Evolutionary conservation across 345 rosid species (phyloP).

Genomic region (Capsella bursapastoris): DNA sequence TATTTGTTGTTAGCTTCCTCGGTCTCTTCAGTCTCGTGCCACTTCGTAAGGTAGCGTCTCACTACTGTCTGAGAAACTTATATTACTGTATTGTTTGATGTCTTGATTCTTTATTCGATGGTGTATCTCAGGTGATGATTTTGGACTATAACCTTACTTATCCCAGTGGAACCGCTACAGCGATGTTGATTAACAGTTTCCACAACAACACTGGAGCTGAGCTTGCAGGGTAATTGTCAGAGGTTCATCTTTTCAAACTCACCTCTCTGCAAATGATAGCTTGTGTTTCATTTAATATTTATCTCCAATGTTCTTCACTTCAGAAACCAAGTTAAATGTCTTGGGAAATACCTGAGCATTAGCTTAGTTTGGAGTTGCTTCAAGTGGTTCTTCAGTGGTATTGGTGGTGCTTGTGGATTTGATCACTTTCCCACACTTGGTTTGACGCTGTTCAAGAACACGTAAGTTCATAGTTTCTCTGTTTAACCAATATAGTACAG

Average conservation of each 20-base stretch:
- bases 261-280: not conserved
- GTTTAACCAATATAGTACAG: not conserved
- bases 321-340: slow-evolving; percentile 82
- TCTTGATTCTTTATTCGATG: not conserved
- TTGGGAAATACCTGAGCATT: slow-evolving; percentile 78
- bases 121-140: slow-evolving; percentile 41
- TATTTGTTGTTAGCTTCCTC: slow-evolving; percentile 78
- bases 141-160: slow-evolving; percentile 42
- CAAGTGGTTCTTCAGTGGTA: slow-evolving; percentile 92
- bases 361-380: slow-evolving; percentile 88
- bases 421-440: slow-evolving; percentile 85
- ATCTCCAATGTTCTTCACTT: not conserved
- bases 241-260: not conserved
- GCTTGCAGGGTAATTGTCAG: slow-evolving; percentile 42
- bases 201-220: slow-evolving; percentile 34
- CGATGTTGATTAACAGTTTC: slow-evolving; percentile 39
- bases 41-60: slow-evolving; percentile 66
- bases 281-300: not conserved
- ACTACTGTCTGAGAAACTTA: not conserved
- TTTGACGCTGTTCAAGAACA: slow-evolving; percentile 65
- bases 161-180: slow-evolving; percentile 46
- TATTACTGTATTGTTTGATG: not conserved
- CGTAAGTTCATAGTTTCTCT: slow-evolving; percentile 50
- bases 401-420: slow-evolving; percentile 84
- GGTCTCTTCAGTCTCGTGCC: slow-evolving; percentile 84